A percentile compares a stretch with the other conserved stretches of the same genome.
Conservation (phyloP, 2,329 filamentous ascomycete genomes). For the Fusarium keratoplasticum region DNA sequence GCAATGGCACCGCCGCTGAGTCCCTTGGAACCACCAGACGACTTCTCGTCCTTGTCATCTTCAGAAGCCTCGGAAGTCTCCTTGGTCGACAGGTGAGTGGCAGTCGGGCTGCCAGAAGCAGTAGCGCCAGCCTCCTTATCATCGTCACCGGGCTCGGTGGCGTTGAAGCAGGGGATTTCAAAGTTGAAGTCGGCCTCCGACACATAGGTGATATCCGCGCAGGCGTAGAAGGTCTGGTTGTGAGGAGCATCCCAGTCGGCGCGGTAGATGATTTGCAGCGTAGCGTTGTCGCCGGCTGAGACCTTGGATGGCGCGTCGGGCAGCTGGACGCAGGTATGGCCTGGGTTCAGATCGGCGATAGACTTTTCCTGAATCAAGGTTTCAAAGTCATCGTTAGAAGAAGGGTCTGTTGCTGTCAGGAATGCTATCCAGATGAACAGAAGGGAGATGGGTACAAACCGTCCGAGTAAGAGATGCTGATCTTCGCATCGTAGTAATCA, state of each 20-base stretch:
- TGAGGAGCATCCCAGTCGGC: conserved; percentile 56
- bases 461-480: conserved; percentile 64
- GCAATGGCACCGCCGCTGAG: conserved; percentile 80
- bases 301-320: conserved; percentile 49
- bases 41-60: not conserved
- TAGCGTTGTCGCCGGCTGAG: conserved; percentile 58
- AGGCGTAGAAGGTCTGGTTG: conserved; percentile 61
- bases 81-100: conserved; percentile 10
- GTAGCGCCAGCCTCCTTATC: conserved; percentile 32
- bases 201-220: conserved; percentile 61
- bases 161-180: conserved; percentile 58
- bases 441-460: conserved; percentile 49
- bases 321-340: conserved; percentile 59
- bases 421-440: not conserved
- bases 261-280: conserved; percentile 61
- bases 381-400: conserved; percentile 54
- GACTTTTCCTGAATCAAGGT: conserved; percentile 51
- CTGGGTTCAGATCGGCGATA: conserved; percentile 55
- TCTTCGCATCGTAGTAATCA: conserved; percentile 65
- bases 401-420: conserved; percentile 48
- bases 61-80: conserved; percentile 18
- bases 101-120: conserved; percentile 16
- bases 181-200: conserved; percentile 48
- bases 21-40: conserved; percentile 63
- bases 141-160: conserved; percentile 49